These are phyloP conservation scores for Ophiostoma angusticollis DNA, from an alignment of 2,329 filamentous ascomycete species.

Conservation along the genomic window DNA sequence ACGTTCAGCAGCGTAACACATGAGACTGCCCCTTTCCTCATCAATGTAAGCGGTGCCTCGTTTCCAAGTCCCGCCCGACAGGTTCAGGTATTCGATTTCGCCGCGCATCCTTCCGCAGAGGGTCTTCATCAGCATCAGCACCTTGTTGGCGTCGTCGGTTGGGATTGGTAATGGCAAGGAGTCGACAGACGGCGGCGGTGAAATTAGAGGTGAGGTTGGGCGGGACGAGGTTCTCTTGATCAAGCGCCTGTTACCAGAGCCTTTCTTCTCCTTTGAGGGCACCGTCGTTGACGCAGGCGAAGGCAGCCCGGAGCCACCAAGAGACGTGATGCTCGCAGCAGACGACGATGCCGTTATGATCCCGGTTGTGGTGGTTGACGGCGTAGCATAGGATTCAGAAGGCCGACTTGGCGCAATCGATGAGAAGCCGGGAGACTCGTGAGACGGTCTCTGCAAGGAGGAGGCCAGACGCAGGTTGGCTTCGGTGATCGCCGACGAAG, in stretches of 20 bases:
- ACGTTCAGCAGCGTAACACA: constrained; percentile 59
- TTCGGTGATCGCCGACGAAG: constrained; percentile 45
- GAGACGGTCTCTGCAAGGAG: constrained; percentile 28
- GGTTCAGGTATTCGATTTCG: constrained; percentile 57
- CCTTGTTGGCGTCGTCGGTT: constrained; percentile 56
- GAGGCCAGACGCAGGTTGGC: constrained; percentile 23
- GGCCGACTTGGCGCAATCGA: constrained; percentile 21
- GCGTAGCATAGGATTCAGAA: constrained; percentile 24
- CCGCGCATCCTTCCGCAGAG: constrained; percentile 70
- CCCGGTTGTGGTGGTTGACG: constrained; percentile 8
- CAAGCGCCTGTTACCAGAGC: constrained; percentile 34
- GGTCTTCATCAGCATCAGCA: constrained; percentile 64
- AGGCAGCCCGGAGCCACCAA: background rate
- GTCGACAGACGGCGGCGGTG: constrained; percentile 44
- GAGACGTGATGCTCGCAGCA: constrained; percentile 5
- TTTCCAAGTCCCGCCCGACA: constrained; percentile 50
- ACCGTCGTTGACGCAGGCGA: background rate
- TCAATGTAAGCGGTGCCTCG: constrained; percentile 66
- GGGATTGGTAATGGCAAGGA: constrained; percentile 46
- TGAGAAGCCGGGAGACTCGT: constrained; percentile 31
- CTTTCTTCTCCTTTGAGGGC: constrained; percentile 29
- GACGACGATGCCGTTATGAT: constrained; percentile 10
- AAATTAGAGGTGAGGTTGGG: constrained; percentile 44
- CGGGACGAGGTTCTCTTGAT: constrained; percentile 43
- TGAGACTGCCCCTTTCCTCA: constrained; percentile 58